phyloP scores from a whole-genome alignment of 331 rosid species.

The Stylosanthes scabra region DNA sequence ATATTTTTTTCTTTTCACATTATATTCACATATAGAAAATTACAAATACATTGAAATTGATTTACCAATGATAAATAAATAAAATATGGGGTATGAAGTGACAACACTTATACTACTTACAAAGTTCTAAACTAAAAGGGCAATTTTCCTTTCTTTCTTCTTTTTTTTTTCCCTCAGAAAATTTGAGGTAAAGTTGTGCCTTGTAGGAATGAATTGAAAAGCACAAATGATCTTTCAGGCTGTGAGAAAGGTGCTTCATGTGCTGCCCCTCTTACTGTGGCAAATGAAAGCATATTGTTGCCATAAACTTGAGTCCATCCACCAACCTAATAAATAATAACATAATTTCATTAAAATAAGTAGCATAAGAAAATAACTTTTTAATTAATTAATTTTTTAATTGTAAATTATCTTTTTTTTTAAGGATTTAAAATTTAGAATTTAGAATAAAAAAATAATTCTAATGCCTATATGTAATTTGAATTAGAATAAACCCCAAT shows the following conservation, averaged over 20 bases:
- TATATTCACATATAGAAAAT: slow-evolving; percentile 42
- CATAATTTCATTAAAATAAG: slow-evolving; percentile 17
- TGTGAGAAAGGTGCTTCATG: slow-evolving; percentile 89
- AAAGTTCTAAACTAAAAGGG: slow-evolving; percentile 27
- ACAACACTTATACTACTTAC: slow-evolving; percentile 46
- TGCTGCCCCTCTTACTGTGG: slow-evolving; percentile 84
- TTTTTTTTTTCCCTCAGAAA: slow-evolving; percentile 30
- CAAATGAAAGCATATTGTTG: slow-evolving; percentile 71
- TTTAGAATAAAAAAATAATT: too few species aligned
- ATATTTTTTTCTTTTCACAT: slow-evolving; percentile 41
- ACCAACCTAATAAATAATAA: slow-evolving; percentile 60
- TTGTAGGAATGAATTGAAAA: slow-evolving; percentile 75
- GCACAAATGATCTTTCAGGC: slow-evolving; percentile 80
- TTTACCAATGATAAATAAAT: slow-evolving; percentile 27
- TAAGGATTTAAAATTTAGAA: too few species aligned
- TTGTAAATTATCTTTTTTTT: too few species aligned
- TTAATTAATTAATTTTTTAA: too few species aligned
- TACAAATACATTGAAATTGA: slow-evolving; percentile 24
- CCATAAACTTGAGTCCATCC: slow-evolving; percentile 95
- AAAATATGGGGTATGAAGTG: slow-evolving; percentile 23
- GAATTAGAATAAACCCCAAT: too few species aligned
- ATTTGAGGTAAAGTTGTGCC: slow-evolving; percentile 63
- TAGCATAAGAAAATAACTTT: too few species aligned
- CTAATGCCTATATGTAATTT: too few species aligned
- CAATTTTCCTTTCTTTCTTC: too few species aligned